A percentile compares a stretch with the other conserved stretches of the same genome.
Evolutionary conservation across 1,139 yeast species (phyloP).

Genomic region (Saccharomyces pastorianus): DNA sequence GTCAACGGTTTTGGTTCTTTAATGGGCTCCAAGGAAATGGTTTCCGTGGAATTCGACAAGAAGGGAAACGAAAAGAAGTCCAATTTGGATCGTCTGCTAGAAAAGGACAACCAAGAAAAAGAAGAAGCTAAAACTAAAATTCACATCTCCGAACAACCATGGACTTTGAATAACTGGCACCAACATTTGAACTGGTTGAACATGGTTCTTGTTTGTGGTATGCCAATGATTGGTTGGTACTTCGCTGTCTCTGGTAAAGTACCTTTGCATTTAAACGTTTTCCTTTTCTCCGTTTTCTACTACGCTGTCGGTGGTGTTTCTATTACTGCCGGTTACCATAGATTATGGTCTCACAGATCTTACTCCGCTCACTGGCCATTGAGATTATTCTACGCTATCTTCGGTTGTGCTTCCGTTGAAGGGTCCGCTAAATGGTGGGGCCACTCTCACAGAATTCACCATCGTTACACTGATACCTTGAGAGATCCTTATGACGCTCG

Average conservation of each 20-base stretch:
- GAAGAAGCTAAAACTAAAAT: constrained; percentile 31
- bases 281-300: constrained; percentile 49
- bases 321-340: constrained; percentile 92
- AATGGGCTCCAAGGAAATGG: constrained; percentile 74
- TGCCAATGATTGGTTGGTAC: constrained; percentile 61
- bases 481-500: constrained; percentile 98
- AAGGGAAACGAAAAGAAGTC: constrained; percentile 38
- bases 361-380: constrained; percentile 70
- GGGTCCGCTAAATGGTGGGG: constrained; percentile 99
- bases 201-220: constrained; percentile 59
- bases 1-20: constrained; percentile 70
- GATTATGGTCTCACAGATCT: constrained; percentile 83
- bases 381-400: constrained; percentile 63
- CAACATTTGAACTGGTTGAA: constrained; percentile 92
- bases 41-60: constrained; percentile 53
- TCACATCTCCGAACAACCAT: constrained; percentile 88
- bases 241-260: constrained; percentile 41
- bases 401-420: constrained; percentile 93
- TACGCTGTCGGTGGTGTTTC: constrained; percentile 76
- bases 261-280: constrained; percentile 55
- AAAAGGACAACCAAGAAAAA: background rate
- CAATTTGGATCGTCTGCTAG: background rate
- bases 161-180: constrained; percentile 79
- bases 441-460: constrained; percentile 94
- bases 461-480: constrained; percentile 91